These are phyloP conservation scores for Blastobotrys peoriensis DNA, from an alignment of 805 yeast genomes.

Conservation along the genomic window DNA sequence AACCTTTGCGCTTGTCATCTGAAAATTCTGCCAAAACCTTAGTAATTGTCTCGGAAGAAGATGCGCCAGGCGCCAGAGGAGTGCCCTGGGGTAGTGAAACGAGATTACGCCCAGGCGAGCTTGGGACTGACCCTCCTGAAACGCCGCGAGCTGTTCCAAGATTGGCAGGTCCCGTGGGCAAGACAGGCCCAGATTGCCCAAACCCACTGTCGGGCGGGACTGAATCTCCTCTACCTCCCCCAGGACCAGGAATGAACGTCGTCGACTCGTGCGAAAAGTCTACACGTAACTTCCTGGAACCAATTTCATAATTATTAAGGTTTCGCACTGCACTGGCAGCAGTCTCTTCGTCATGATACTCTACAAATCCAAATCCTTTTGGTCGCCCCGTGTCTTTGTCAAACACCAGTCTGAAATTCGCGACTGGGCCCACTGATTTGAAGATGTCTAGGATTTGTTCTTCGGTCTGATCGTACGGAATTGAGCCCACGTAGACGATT, in stretches of 20 bases:
- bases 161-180: not conserved
- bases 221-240: not conserved
- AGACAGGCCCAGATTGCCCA: not conserved
- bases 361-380: conserved; percentile 85
- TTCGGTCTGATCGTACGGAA: conserved; percentile 91
- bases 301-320: conserved; percentile 70
- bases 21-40: conserved; percentile 38
- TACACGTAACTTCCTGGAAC: conserved; percentile 66
- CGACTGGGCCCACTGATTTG: conserved; percentile 81
- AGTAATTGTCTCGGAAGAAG: conserved; percentile 41
- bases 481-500: conserved; percentile 73
- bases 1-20: conserved; percentile 39
- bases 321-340: conserved; percentile 90
- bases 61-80: conserved; percentile 32
- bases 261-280: conserved; percentile 58
- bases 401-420: conserved; percentile 65
- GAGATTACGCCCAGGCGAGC: too few species aligned
- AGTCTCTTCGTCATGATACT: conserved; percentile 74
- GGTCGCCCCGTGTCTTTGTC: conserved; percentile 87
- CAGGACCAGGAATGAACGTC: conserved; percentile 4
- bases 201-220: not conserved
- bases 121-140: too few species aligned
- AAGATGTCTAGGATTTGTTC: conserved; percentile 88
- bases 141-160: too few species aligned
- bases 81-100: conserved; percentile 46